A percentile compares a stretch with the other conserved stretches of the same genome.
These are phyloP conservation scores for Blastobotrys indianensis DNA, from an alignment of 1,139 yeast genomes.

Conservation along the genomic window DNA sequence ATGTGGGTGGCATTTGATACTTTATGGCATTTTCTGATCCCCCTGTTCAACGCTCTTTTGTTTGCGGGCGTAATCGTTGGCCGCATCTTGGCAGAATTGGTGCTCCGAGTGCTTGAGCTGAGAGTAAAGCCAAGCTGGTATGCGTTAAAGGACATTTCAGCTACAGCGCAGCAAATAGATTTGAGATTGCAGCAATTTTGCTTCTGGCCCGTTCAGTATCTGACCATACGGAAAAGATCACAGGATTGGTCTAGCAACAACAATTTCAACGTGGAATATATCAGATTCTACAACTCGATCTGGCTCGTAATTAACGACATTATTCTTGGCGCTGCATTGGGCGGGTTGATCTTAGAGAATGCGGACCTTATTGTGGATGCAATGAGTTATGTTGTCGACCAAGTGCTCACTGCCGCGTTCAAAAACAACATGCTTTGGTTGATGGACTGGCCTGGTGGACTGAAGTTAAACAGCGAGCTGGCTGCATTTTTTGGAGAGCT, in stretches of 20 bases:
- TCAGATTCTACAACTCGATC: slow-evolving; percentile 76
- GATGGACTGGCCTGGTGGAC: slow-evolving; percentile 79
- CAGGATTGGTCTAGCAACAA: slow-evolving; percentile 33
- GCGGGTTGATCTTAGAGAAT: slow-evolving; percentile 47
- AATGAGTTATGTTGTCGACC: slow-evolving; percentile 34
- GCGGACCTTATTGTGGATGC: slow-evolving; percentile 32
- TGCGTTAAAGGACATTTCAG: slow-evolving; percentile 45
- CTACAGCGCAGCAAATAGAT: slow-evolving; percentile 72
- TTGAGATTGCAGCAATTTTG: slow-evolving; percentile 70
- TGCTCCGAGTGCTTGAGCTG: slow-evolving; percentile 38
- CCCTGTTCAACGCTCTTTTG: slow-evolving; percentile 12
- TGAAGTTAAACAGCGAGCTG: slow-evolving; percentile 81
- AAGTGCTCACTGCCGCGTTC: slow-evolving; percentile 39
- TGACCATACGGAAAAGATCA: slow-evolving; percentile 42
- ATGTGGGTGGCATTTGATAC: slow-evolving; percentile 14
- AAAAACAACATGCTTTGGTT: slow-evolving; percentile 44
- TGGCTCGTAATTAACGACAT: slow-evolving; percentile 87
- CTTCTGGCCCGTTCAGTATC: slow-evolving; percentile 75
- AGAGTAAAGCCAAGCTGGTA: slow-evolving; percentile 25
- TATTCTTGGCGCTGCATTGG: slow-evolving; percentile 61
- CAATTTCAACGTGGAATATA: slow-evolving; percentile 55
- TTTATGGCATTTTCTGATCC: slow-evolving; percentile 12
- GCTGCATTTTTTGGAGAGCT: slow-evolving; percentile 84
- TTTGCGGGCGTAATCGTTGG: slow-evolving; percentile 21
- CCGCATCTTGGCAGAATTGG: slow-evolving; percentile 31